These are phyloP conservation scores for Alliaria petiolata DNA, from an alignment of 345 rosid species.

Conservation along the genomic window DNA sequence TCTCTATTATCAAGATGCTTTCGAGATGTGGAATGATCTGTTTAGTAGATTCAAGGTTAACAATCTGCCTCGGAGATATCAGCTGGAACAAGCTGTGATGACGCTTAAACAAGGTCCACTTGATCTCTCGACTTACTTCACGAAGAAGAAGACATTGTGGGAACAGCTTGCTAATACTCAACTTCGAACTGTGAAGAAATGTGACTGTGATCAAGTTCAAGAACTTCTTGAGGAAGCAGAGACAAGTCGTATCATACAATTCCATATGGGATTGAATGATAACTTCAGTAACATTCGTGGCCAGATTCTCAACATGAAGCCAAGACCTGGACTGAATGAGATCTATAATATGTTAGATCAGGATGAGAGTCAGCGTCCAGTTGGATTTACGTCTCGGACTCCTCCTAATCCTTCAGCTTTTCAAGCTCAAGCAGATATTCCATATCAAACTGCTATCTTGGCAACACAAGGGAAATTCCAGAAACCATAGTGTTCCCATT, in stretches of 20 bases:
- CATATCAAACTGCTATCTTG: background rate
- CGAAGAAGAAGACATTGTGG: no score
- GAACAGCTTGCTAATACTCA: no score
- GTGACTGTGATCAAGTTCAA: no score
- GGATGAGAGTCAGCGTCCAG: background rate
- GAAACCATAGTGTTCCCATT: background rate
- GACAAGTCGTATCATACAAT: no score
- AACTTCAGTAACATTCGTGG: background rate
- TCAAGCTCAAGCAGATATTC: background rate
- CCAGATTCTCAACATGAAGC: background rate
- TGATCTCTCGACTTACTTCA: no score
- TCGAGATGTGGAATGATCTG: background rate
- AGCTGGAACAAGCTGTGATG: background rate
- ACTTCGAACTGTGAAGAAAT: no score
- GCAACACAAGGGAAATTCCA: background rate
- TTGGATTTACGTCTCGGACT: background rate
- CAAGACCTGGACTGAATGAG: background rate
- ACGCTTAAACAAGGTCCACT: no score
- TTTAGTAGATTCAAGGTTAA: background rate
- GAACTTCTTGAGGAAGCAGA: no score
- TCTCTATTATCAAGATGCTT: background rate
- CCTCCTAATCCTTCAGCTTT: background rate
- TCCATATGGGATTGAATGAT: background rate
- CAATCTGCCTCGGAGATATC: background rate
- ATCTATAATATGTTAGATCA: no score